Percentiles rank a stretch among this genome's conserved stretches.
Conservation (phyloP, 2,329 filamentous ascomycete genomes). For the Rhynchosporium graminicola region DNA sequence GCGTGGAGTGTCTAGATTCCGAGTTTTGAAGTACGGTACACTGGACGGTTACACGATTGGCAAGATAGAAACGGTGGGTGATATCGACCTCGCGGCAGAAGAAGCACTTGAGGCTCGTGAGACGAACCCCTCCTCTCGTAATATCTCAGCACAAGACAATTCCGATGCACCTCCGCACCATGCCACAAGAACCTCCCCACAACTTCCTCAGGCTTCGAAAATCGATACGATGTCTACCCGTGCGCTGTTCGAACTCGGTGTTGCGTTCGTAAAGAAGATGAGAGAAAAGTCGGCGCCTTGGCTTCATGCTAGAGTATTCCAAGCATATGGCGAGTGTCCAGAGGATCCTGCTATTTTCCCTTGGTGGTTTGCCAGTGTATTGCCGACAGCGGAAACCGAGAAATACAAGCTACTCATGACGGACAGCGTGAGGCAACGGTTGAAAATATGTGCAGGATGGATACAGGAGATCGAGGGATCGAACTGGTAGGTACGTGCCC, state of each 20-base stretch:
- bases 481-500: conserved; percentile 29
- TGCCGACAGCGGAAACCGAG: conserved; percentile 75
- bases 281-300: conserved; percentile 68
- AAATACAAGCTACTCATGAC: conserved; percentile 76
- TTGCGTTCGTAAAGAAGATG: conserved; percentile 70
- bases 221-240: conserved; percentile 60
- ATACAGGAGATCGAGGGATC: conserved; percentile 54
- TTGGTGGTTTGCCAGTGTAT: conserved; percentile 85
- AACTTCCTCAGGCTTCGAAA: not conserved
- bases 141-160: conserved; percentile 28
- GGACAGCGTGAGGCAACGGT: conserved; percentile 73
- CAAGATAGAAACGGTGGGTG: conserved; percentile 75
- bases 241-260: conserved; percentile 64
- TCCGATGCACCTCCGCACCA: conserved; percentile 30
- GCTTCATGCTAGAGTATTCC: conserved; percentile 71
- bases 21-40: conserved; percentile 62
- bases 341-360: conserved; percentile 74
- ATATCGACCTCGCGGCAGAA: conserved; percentile 80
- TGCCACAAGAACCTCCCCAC: not conserved
- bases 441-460: conserved; percentile 84
- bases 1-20: conserved; percentile 74
- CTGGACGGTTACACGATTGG: conserved; percentile 79
- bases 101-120: conserved; percentile 74
- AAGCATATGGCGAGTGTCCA: conserved; percentile 76
- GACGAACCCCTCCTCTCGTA: conserved; percentile 41